These are phyloP conservation scores for Zelopaecilomyces penicillatus DNA, from an alignment of 2,329 filamentous ascomycete genomes.

Conservation along the genomic window DNA sequence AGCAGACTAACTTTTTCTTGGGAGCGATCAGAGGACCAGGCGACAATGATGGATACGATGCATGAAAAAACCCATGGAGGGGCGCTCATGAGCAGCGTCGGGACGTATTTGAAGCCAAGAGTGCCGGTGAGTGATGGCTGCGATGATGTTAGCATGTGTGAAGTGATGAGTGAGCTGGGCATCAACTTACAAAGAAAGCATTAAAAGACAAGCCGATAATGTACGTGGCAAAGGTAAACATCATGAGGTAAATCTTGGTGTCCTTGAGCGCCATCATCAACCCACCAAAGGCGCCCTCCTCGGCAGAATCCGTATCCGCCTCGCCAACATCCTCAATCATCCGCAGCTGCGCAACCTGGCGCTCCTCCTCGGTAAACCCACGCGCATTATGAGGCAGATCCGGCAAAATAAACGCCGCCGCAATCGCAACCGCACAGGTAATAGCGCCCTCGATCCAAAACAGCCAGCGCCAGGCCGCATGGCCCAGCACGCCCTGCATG, in stretches of 20 bases:
- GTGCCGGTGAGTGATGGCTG: constrained; percentile 44
- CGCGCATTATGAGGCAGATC: constrained; percentile 47
- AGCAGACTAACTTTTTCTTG: constrained; percentile 39
- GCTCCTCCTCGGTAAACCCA: constrained; percentile 53
- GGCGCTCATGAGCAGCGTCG: constrained; percentile 46
- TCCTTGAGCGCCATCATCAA: constrained; percentile 52
- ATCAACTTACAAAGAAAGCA: constrained; percentile 42
- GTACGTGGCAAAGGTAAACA: constrained; percentile 53
- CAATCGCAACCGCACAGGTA: constrained; percentile 41
- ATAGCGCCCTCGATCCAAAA: constrained; percentile 50
- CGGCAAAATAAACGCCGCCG: constrained; percentile 40
- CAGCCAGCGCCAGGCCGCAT: constrained; percentile 53
- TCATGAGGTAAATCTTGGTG: constrained; percentile 55
- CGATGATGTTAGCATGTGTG: constrained; percentile 1
- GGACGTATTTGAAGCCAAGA: constrained; percentile 42
- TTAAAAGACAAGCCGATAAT: constrained; percentile 52
- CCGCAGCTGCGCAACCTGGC: constrained; percentile 43
- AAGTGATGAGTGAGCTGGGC: neutral
- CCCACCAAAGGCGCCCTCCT: constrained; percentile 44
- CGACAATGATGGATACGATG: constrained; percentile 45
- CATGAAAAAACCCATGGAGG: constrained; percentile 53
- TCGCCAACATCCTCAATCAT: constrained; percentile 52
- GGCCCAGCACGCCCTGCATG: constrained; percentile 46
- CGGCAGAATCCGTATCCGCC: constrained; percentile 41
- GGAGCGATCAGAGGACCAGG: constrained; percentile 47